phyloP scores from a whole-genome alignment of 352 stramenopile genomes.

The Elongisporangium anandrum region DNA sequence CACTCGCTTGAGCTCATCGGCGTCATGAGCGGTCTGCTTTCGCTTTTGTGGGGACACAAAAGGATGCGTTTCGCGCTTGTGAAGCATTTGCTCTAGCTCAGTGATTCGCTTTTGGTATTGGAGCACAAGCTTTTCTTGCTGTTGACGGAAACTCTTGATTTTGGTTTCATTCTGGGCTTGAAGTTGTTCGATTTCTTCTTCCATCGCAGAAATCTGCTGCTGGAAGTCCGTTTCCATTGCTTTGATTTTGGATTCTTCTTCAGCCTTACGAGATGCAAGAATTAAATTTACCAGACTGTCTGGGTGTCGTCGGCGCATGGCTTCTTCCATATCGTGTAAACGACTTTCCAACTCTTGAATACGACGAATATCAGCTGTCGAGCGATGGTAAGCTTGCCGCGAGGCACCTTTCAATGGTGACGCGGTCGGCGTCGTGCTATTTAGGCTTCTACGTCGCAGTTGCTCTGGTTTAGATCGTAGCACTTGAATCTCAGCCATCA shows the following conservation, averaged over 20 bases:
- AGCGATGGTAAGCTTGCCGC: slow-evolving; percentile 17
- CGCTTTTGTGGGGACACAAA: slow-evolving; percentile 4
- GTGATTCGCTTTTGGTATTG: slow-evolving; percentile 65
- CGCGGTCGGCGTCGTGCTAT: neutral
- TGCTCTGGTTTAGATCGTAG: neutral
- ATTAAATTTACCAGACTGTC: slow-evolving; percentile 81
- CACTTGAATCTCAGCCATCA: slow-evolving; percentile 10
- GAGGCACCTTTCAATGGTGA: slow-evolving; percentile 1
- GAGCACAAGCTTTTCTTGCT: slow-evolving; percentile 71
- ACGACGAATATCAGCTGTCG: slow-evolving; percentile 50
- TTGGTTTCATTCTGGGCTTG: slow-evolving; percentile 52
- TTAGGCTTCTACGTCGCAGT: slow-evolving; percentile 3
- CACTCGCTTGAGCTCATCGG: slow-evolving; percentile 44
- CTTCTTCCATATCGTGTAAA: slow-evolving; percentile 66
- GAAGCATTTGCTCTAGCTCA: slow-evolving; percentile 40
- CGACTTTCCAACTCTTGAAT: slow-evolving; percentile 74
- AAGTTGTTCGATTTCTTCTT: slow-evolving; percentile 41
- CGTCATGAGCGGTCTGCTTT: slow-evolving; percentile 6
- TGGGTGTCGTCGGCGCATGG: slow-evolving; percentile 68
- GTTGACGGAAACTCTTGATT: slow-evolving; percentile 66
- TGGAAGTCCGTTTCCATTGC: slow-evolving; percentile 31
- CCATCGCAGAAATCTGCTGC: slow-evolving; percentile 32
- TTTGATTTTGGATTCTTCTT: slow-evolving; percentile 54
- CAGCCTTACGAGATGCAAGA: slow-evolving; percentile 54
- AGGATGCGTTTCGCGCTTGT: neutral